Base-by-base conservation (phyloP, 345 rosid genomes). In the Psidium friedrichsthalianum region DNA sequence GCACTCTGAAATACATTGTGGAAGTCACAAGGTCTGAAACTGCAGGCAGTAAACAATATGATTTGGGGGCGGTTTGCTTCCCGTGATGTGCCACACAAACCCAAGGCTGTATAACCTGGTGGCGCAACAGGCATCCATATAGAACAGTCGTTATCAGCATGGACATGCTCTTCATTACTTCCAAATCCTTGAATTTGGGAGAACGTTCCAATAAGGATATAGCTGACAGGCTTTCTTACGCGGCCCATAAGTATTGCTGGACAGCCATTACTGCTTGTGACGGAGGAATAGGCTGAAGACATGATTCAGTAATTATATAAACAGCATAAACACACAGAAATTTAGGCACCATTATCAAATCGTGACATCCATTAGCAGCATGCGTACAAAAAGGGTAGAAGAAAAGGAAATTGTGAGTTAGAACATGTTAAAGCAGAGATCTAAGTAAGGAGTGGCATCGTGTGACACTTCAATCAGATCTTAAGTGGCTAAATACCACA, bases 61-160 rank as follows among this genome's bases (percentile, higher is more conserved):
- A 89, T 92, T 96, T 82, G 93, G 91, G 51, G 99, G 99, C 27
- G 96, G 96, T 86, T 92, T 92, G 86, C 87, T 92, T 88, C 99
- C 99, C 81, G 89, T n/a, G 82, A 90, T 94, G 91, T 87, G 93
- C 99, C 78, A 97, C 97, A 91, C 96, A 97, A 97, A 42, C 99
- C 99, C 92, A 97, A 81, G 69, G 97, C 92, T 56, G 92, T 90
- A 90, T 95, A 97, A 32, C 99, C 99, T 52, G 91, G 91, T 74
- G 99, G 99, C 8, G 99, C 95, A 89, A 97, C 89, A 74, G 99
- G 99, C 95, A 95, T 87, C 99, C 99, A 97, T 84, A 97, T 94
- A 87, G 96, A 96, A 91, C 99, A 97, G 53, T 91, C 96, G 80
- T 53, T 86, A 85, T 86, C 93, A 82, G 86, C 83, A 88, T 78